These are phyloP conservation scores for Dendrobium nobile DNA, from an alignment of 106 monocot genomes.

Conservation along the genomic window DNA sequence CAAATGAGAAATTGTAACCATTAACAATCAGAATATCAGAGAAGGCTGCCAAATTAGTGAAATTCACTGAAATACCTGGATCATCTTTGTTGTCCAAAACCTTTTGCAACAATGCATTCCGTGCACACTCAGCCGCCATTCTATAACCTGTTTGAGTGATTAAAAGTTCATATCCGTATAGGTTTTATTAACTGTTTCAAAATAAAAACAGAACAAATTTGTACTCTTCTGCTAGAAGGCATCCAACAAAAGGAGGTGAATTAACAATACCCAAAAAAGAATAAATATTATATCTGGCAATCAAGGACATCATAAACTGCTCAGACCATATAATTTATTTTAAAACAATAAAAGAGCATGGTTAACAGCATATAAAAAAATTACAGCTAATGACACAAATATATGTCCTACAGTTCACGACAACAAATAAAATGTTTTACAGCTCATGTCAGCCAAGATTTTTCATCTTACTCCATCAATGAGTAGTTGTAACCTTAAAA, in stretches of 20 bases:
- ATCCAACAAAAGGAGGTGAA: neutral
- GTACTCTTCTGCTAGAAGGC: neutral
- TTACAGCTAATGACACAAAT: neutral
- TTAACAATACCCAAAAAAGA: neutral
- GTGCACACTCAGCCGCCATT: constrained; percentile 73
- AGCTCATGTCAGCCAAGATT: neutral
- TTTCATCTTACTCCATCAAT: neutral
- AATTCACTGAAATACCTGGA: constrained; percentile 30
- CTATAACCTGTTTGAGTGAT: constrained; percentile 43
- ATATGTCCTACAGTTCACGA: no score
- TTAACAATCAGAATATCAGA: neutral
- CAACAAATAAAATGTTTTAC: neutral
- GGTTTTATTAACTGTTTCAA: neutral
- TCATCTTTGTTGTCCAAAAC: constrained; percentile 63
- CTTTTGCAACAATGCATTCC: constrained; percentile 40
- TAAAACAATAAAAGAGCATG: neutral
- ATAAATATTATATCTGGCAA: neutral
- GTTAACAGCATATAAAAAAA: neutral
- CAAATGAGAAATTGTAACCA: neutral
- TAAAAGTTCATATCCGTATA: neutral
- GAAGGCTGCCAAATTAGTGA: neutral
- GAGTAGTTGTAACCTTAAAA: neutral
- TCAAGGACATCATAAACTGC: neutral
- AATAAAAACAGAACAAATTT: neutral
- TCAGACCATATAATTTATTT: neutral